These are phyloP conservation scores for Micromonas pusilla DNA, from an alignment of 139 green algal species.

Conservation along the genomic window DNA sequence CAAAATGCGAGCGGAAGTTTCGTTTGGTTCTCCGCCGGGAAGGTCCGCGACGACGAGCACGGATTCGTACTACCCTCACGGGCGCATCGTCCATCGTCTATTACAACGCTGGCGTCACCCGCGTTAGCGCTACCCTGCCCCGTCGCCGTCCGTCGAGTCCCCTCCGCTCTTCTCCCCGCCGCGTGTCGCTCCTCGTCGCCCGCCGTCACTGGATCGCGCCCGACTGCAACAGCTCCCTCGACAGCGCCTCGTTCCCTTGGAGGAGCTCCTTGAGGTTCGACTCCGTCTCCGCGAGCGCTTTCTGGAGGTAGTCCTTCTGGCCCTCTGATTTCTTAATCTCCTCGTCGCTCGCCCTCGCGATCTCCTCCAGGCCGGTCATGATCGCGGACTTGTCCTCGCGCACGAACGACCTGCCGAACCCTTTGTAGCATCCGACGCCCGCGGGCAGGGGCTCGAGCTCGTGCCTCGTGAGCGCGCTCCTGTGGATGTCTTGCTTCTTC, in stretches of 20 bases:
- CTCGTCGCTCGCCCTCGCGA: not conserved
- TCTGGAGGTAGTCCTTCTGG: not conserved
- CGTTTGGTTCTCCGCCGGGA: too few relatives aligned
- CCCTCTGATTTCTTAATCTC: not conserved
- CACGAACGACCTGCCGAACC: constrained; percentile 4
- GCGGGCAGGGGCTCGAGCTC: not conserved
- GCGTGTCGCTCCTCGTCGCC: too few relatives aligned
- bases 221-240: not conserved
- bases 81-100: too few relatives aligned
- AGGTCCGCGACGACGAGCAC: too few relatives aligned
- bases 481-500: not conserved
- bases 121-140: too few relatives aligned
- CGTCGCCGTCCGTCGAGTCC: too few relatives aligned
- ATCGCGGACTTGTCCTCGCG: not conserved
- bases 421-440: not conserved
- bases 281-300: not conserved
- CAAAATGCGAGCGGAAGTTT: too few relatives aligned
- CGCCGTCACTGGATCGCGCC: not conserved
- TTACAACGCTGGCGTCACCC: too few relatives aligned
- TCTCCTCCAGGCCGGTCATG: not conserved
- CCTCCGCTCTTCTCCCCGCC: too few relatives aligned
- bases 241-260: constrained; percentile 5
- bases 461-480: not conserved
- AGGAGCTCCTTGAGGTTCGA: constrained; percentile 2
- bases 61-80: too few relatives aligned